Base-by-base conservation (phyloP, 768 basidiomycete genomes). In the Tremella fuciformis region DNA sequence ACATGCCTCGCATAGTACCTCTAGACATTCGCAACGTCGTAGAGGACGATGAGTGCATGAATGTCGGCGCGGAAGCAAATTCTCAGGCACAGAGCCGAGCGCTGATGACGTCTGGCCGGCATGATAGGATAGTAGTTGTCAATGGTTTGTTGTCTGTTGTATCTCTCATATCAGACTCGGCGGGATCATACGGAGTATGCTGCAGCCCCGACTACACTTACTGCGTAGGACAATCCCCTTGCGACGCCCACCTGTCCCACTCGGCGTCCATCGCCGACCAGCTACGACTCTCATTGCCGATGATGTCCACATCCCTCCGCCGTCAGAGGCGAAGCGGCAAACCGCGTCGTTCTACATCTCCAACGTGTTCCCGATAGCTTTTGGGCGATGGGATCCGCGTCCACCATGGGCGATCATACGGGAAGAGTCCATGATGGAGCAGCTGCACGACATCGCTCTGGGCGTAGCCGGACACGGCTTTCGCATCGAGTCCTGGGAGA, bases 311-410 rank as follows among this genome's bases (percentile, higher is more conserved):
- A 34, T 57, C 19, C 4, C 19, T 2, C n/a, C 46, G 1, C 39
- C 18, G 24, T 40, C 48, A 9, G 63, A 64, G 25, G 50, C 44
- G 44, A 42, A 60, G 26, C 63, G 63, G 39, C 55, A 61, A 44
- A 58, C 56, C 38, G 61, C 49, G 13, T 71, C 71, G 18, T 74
- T 77, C 59, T 77, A 73, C 64, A 75, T 77, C 53, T 74, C 72
- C 25, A 75, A 77, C 58, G 75, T 77, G 39, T 62, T 75, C 18
- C 75, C 75, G 8, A 58, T 75, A 49, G 57, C 58, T 24, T 47
- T 77, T 0, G 66, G 58, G 19, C 57, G 57, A 2, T 74, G 69
- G 62, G 75, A 77, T 62, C 58, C 63, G 13, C 59, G 75, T 40
- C 69, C 73, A 11, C 42, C 63, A 3, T 53, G 60, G 41, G 70